These are phyloP conservation scores for Prunus campanulata DNA, from an alignment of 306 rosid genomes.

Conservation along the genomic window DNA sequence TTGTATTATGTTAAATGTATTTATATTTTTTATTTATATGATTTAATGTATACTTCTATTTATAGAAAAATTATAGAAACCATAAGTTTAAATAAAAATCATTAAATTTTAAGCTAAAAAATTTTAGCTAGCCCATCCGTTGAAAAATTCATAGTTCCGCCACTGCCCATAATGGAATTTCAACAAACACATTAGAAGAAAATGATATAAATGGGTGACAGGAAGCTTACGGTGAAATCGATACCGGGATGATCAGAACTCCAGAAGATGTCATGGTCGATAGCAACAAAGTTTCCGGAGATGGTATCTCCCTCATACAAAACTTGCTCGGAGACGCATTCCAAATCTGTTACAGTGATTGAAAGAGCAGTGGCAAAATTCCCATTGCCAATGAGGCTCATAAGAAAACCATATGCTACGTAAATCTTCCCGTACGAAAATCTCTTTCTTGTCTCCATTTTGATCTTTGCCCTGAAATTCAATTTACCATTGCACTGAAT, in stretches of 20 bases:
- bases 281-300: slow-evolving; percentile 16
- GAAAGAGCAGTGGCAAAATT: not conserved
- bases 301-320: not conserved
- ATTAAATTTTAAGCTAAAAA: too few relatives aligned
- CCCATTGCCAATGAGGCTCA: not conserved
- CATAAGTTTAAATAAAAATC: too few relatives aligned
- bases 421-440: not conserved
- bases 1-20: too few relatives aligned
- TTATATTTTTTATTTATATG: too few relatives aligned
- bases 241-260: slow-evolving; percentile 17
- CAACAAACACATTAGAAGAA: too few relatives aligned
- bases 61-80: too few relatives aligned
- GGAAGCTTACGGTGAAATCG: slow-evolving; percentile 3
- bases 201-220: not conserved
- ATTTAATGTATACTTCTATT: too few relatives aligned
- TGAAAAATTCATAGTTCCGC: too few relatives aligned
- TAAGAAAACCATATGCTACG: not conserved
- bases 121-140: too few relatives aligned
- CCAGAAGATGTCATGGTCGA: slow-evolving; percentile 19
- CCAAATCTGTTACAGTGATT: not conserved
- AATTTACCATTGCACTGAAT: not conserved
- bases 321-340: slow-evolving; percentile 18
- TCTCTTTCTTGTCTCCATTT: slow-evolving; percentile 8
- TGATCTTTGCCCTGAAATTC: not conserved
- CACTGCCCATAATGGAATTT: too few relatives aligned